A percentile compares a stretch with the other conserved stretches of the same genome.
These are phyloP conservation scores for Mucor lusitanicus DNA, from an alignment of 371 early-diverging fungal genomes.

Conservation along the genomic window DNA sequence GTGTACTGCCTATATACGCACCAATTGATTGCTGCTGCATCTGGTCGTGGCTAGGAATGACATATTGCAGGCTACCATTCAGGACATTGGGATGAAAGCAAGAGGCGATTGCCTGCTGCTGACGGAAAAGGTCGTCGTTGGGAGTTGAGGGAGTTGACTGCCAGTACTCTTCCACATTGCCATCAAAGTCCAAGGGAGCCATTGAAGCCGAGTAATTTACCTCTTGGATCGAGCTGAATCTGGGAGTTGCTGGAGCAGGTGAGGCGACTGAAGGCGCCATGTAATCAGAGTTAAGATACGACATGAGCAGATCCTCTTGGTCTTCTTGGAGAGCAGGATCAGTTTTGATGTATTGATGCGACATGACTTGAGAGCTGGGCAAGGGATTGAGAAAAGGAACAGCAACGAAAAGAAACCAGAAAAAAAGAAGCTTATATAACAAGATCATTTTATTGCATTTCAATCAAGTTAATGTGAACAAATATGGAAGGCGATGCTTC, in stretches of 20 bases:
- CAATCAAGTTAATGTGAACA: constrained; percentile 24
- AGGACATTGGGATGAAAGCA: not conserved
- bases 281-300: constrained; percentile 39
- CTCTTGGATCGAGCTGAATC: not conserved
- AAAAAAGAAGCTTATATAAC: not conserved
- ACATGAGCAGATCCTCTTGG: constrained; percentile 38
- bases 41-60: not conserved
- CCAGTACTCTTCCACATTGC: not conserved
- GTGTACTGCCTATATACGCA: not conserved
- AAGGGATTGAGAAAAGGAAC: constrained; percentile 9
- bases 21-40: not conserved
- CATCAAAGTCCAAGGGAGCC: not conserved
- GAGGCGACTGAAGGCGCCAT: constrained; percentile 7
- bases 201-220: not conserved
- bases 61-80: not conserved
- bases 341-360: constrained; percentile 8
- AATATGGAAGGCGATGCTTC: constrained; percentile 24
- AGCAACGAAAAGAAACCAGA: not conserved
- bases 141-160: not conserved
- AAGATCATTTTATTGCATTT: not conserved
- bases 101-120: not conserved
- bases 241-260: not conserved
- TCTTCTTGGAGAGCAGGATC: constrained; percentile 29
- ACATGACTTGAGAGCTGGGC: constrained; percentile 1
- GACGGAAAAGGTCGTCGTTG: not conserved